Base-by-base conservation (phyloP, 495 filamentous ascomycete species). In the Recurvomyces mirabilis region DNA sequence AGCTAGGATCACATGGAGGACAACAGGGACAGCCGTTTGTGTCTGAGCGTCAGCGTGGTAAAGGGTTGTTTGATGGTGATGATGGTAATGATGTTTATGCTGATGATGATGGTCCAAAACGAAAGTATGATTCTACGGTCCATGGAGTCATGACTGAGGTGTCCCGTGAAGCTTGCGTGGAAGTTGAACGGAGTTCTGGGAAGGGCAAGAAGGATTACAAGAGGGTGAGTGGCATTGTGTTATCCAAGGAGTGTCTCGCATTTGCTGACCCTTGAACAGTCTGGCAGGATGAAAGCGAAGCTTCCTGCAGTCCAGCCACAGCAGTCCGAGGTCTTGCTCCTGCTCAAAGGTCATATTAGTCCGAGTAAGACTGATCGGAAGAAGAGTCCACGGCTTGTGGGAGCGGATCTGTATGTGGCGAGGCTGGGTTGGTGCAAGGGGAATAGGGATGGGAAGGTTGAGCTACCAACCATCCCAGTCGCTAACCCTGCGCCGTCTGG, bases 381-480 rank as follows among this genome's bases (percentile, higher is more conserved):
- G 39, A 70, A 68, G 47, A 56, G 65, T 53, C 55, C 63, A 10
- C 61, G 67, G 17, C 61, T 74, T 0, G 60, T 66, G 14, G 69
- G 70, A 15, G 67, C 69, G 15, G 69, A 74, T 46, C 55, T 74
- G 0, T 74, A 72, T 38, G 70, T 74, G n/a, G 65, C 65, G 15
- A 51, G 70, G 5, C 51, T 74, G 6, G 67, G 65, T 5, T 53
- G 47, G 39, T 30, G 25, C 43, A 42, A 46, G n/a, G 5, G n/a
- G 10, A 14, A 10, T 32, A 28, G 25, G n/a, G 14, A 5, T 40
- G 19, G 19, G 17, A 15, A 26, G 22, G 5, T n/a, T 13, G 0
- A 17, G 20, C n/a, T 34, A 5, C 34, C 34, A 31, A 25, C 43
- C n/a, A n/a, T n/a, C n/a, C n/a, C n/a, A n/a, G n/a, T n/a, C n/a